Evolutionary conservation across 768 basidiomycete species (phyloP).

Genomic region (Mycena rosella): DNA sequence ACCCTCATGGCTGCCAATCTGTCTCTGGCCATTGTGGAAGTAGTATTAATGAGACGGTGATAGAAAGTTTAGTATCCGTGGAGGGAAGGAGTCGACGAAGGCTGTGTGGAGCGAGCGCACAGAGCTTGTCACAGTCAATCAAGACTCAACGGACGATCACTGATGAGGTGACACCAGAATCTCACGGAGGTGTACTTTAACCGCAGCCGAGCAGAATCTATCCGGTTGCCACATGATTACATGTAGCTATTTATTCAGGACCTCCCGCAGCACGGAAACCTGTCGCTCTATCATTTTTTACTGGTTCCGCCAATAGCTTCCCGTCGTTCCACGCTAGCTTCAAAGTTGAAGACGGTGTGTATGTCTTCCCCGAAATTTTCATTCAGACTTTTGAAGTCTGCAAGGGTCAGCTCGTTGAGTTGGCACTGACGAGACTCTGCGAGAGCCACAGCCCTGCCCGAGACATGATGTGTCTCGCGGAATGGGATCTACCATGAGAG

Average conservation of each 20-base stretch:
- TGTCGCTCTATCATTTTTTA: constrained; percentile 87
- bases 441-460: constrained; percentile 94
- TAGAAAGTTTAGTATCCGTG: constrained; percentile 39
- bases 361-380: constrained; percentile 88
- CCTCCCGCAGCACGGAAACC: constrained; percentile 78
- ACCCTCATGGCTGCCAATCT: constrained; percentile 91
- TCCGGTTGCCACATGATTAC: too few species aligned
- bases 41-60: constrained; percentile 32
- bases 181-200: too few species aligned
- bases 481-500: constrained; percentile 84
- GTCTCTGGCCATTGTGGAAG: constrained; percentile 83
- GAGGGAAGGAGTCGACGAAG: constrained; percentile 12
- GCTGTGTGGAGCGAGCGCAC: constrained; percentile 11
- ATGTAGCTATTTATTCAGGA: constrained; percentile 54
- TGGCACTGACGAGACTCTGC: constrained; percentile 88
- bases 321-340: constrained; percentile 93
- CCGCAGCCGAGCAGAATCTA: too few species aligned
- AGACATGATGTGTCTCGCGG: constrained; percentile 98
- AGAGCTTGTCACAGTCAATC: too few species aligned
- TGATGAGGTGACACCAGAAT: too few species aligned
- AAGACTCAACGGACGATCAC: too few species aligned
- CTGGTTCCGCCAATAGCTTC: constrained; percentile 95
- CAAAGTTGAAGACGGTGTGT: constrained; percentile 90
- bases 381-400: constrained; percentile 83
- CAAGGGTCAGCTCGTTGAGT: constrained; percentile 82